phyloP scores from a whole-genome alignment of 345 rosid genomes.

The Acer yangbiense region DNA sequence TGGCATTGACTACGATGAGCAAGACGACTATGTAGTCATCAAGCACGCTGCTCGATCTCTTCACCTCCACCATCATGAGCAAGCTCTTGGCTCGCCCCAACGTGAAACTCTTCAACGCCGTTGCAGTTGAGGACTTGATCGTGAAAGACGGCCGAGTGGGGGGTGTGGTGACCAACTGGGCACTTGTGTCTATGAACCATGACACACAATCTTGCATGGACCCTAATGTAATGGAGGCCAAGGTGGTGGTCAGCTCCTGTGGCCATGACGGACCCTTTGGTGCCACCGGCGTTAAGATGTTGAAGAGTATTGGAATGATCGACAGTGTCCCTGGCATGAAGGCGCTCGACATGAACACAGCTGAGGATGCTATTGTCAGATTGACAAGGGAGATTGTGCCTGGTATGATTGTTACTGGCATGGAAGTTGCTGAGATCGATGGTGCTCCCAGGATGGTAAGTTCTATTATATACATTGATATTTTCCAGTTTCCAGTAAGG shows the following conservation, averaged over 20 bases:
- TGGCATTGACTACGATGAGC: conserved; percentile 79
- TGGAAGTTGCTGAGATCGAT: conserved; percentile 98
- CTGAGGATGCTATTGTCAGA: conserved; percentile 89
- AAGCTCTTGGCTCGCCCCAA: conserved; percentile 90
- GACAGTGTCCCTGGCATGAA: conserved; percentile 85
- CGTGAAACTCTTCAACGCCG: conserved; percentile 94
- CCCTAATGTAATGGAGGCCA: conserved; percentile 98
- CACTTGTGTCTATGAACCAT: conserved; percentile 90
- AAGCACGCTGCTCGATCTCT: conserved; percentile 93
- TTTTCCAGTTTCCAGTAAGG: not conserved
- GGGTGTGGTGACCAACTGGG: conserved; percentile 97
- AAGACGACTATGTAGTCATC: conserved; percentile 78
- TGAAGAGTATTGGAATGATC: conserved; percentile 86
- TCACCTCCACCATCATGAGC: conserved; percentile 98
- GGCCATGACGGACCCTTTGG: conserved; percentile 97
- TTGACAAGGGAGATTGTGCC: conserved; percentile 87
- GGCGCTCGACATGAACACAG: conserved; percentile 87
- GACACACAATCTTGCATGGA: conserved; percentile 96
- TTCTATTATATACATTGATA: not conserved
- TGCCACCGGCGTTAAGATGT: conserved; percentile 89
- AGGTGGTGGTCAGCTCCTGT: conserved; percentile 93
- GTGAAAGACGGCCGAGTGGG: conserved; percentile 72
- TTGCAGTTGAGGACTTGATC: conserved; percentile 89
- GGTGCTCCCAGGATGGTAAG: conserved; percentile 89
- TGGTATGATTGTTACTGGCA: conserved; percentile 91